phyloP scores from a whole-genome alignment of 441 rosid genomes.

The Syzygium malaccense region DNA sequence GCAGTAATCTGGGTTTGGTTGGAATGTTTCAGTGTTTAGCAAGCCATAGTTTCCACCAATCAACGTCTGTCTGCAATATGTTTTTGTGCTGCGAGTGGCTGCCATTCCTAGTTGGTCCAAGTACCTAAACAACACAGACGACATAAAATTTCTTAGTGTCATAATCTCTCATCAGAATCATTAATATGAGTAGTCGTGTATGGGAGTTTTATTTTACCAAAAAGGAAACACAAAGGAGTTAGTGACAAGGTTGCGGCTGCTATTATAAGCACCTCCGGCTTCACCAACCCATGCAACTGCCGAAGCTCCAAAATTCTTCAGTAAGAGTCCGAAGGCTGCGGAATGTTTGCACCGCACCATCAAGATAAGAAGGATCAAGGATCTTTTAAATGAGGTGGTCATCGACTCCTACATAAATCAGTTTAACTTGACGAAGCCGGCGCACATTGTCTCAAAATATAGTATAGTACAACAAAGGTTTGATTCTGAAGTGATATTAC shows the following conservation, averaged over 20 bases:
- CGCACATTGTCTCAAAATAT: neutral
- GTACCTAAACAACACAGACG: neutral
- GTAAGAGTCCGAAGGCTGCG: neutral
- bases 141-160: neutral
- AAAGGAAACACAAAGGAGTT: neutral
- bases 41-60: neutral
- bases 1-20: neutral
- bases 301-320: neutral
- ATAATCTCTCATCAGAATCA: neutral
- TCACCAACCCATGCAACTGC: neutral
- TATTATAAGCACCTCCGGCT: neutral
- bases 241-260: neutral
- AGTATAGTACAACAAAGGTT: neutral
- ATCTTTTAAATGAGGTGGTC: neutral
- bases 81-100: neutral
- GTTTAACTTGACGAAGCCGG: neutral
- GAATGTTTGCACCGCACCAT: neutral
- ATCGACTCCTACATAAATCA: neutral
- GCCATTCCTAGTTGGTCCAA: constrained; percentile 2
- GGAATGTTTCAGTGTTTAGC: neutral
- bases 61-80: neutral
- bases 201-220: neutral
- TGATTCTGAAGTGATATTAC: neutral
- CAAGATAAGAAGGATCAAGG: neutral
- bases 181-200: neutral